A percentile compares a stretch with the other conserved stretches of the same genome.
phyloP scores from a whole-genome alignment of 768 basidiomycete species.

The Xerocomus spinulosus region DNA sequence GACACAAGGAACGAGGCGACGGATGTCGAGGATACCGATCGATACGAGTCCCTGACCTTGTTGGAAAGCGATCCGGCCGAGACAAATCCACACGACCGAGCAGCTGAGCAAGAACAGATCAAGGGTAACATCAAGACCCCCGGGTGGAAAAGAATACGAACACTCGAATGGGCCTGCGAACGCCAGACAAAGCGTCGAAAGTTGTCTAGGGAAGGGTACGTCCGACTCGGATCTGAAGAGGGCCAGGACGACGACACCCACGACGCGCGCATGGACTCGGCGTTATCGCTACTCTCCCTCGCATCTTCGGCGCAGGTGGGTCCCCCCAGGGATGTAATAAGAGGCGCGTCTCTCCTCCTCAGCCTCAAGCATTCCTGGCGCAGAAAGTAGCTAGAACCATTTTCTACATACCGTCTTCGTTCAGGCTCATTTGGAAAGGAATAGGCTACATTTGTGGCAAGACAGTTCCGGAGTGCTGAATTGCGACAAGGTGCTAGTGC shows the following conservation, averaged over 20 bases:
- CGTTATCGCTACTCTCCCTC: constrained; percentile 29
- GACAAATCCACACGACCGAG: not conserved
- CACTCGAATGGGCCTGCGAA: constrained; percentile 45
- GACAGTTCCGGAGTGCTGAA: constrained; percentile 20
- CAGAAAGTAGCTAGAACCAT: constrained; percentile 19
- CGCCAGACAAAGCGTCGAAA: constrained; percentile 36
- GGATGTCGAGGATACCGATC: constrained; percentile 1
- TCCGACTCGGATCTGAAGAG: constrained; percentile 18
- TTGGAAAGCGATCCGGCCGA: constrained; percentile 3
- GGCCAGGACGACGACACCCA: constrained; percentile 5
- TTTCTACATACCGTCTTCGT: constrained; percentile 23
- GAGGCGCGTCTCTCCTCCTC: constrained; percentile 28
- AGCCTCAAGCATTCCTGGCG: constrained; percentile 27
- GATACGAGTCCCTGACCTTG: not conserved
- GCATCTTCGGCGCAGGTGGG: constrained; percentile 10
- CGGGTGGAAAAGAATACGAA: constrained; percentile 25
- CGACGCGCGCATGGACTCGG: constrained; percentile 20
- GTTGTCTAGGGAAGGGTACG: constrained; percentile 15
- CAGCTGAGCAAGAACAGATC: constrained; percentile 6
- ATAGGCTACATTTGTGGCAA: constrained; percentile 29
- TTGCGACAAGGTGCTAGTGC: constrained; percentile 25
- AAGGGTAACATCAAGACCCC: constrained; percentile 1
- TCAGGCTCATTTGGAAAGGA: constrained; percentile 11
- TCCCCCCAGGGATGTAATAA: constrained; percentile 22
- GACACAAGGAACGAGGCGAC: not conserved